phyloP scores from a whole-genome alignment of 176 grass and related monocot species.

The Aegilops speltoides region DNA sequence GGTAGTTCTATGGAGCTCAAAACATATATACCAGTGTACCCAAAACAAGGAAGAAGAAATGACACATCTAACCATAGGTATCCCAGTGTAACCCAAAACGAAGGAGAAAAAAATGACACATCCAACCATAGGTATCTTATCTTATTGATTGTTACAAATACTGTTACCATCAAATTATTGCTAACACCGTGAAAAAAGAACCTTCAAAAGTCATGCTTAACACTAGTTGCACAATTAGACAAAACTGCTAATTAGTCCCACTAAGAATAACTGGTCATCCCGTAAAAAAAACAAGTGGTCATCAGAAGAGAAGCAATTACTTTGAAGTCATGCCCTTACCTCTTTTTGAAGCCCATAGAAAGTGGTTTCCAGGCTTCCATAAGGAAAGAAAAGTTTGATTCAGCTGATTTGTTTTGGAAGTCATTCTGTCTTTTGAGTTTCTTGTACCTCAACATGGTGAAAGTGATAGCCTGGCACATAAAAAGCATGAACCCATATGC shows the following conservation, averaged over 20 bases:
- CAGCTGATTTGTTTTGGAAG: constrained; percentile 42
- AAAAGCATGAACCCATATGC: constrained; percentile 2
- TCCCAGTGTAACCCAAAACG: not conserved
- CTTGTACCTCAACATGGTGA: constrained; percentile 81
- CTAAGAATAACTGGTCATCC: too few species aligned
- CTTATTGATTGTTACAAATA: too few species aligned
- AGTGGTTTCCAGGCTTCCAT: constrained; percentile 95
- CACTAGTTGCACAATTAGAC: not conserved
- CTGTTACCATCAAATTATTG: not conserved
- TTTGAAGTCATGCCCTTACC: constrained; percentile 42
- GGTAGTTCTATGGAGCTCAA: not conserved
- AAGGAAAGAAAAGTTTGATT: constrained; percentile 72
- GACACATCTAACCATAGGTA: not conserved
- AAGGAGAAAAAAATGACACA: not conserved
- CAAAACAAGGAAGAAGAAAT: constrained; percentile 14
- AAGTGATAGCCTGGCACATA: constrained; percentile 74
- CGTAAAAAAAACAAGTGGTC: not conserved
- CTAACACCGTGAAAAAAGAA: not conserved
- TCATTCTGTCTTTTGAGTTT: constrained; percentile 62
- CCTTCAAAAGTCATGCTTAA: not conserved
- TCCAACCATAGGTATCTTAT: not conserved
- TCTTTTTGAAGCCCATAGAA: constrained; percentile 95
- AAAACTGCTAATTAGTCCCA: not conserved
- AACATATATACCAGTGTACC: not conserved
- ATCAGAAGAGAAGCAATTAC: not conserved